phyloP scores from a whole-genome alignment of 768 basidiomycete species.

The Lactifluus hygrophoroides region DNA sequence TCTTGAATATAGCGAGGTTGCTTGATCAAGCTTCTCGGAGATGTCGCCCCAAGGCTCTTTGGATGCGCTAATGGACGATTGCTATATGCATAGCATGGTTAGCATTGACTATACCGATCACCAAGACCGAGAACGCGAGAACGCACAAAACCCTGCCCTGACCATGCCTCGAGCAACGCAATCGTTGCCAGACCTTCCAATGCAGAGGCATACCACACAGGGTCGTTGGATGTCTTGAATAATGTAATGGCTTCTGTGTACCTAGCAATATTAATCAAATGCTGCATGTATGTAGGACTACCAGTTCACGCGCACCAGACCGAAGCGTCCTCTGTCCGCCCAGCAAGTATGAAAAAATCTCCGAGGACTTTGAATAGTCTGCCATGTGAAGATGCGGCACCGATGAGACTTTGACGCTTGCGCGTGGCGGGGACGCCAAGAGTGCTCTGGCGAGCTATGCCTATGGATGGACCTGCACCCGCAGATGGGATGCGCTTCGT shows the following conservation, averaged over 20 bases:
- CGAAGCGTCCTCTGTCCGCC: slow-evolving; percentile 73
- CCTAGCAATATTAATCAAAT: slow-evolving; percentile 35
- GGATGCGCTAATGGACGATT: slow-evolving; percentile 13
- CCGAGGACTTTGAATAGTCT: slow-evolving; percentile 82
- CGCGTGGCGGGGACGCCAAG: slow-evolving; percentile 37
- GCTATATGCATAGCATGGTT: not conserved
- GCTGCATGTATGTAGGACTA: slow-evolving; percentile 14
- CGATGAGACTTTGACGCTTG: slow-evolving; percentile 56
- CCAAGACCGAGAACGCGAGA: slow-evolving; percentile 10
- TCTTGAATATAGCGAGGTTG: slow-evolving; percentile 50
- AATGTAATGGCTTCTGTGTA: slow-evolving; percentile 78
- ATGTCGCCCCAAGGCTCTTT: slow-evolving; percentile 74
- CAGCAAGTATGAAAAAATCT: slow-evolving; percentile 81
- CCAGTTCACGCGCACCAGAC: slow-evolving; percentile 50
- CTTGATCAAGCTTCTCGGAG: slow-evolving; percentile 61
- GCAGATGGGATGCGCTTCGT: slow-evolving; percentile 50
- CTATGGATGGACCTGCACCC: slow-evolving; percentile 27
- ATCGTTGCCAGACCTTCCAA: slow-evolving; percentile 81
- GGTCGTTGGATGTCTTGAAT: slow-evolving; percentile 68
- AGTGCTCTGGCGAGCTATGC: slow-evolving; percentile 43
- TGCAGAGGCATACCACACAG: slow-evolving; percentile 83
- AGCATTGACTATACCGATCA: not conserved
- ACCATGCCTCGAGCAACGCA: slow-evolving; percentile 78
- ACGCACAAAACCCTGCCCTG: slow-evolving; percentile 65
- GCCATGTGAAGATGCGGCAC: slow-evolving; percentile 71